Base-by-base conservation (phyloP, 768 basidiomycete genomes). In the Rhodotorula diobovata region DNA sequence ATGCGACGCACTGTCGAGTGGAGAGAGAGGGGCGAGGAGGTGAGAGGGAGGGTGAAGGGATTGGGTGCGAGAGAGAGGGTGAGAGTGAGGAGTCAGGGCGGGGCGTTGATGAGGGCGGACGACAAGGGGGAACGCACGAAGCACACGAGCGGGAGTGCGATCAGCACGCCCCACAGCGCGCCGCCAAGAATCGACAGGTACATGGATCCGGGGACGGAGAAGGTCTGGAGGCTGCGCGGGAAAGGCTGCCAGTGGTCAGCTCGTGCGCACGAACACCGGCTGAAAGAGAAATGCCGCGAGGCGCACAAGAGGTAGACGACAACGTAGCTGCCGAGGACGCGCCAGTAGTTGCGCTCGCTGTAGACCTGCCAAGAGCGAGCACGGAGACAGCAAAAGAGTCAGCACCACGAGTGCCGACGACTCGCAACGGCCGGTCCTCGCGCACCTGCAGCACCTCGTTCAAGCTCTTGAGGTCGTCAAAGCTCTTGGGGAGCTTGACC, bases 271-370 rank as follows among this genome's bases (percentile, higher is more conserved):
- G 18, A 4, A 28, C 7, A 32, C 2, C 34, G 25, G 16, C 10
- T 1, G 35, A 45, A 32, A 11, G 37, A 30, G n/a, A 10, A 39
- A 85, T 41, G 9, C 9, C 39, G 39, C 8, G 39, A 41, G 39
- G 39, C 91, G 73, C 76, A 94, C 93, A 96, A 98, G 76, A 97
- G 85, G 80, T 95, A 97, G 4, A 91, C 90, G 61, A 85, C 86
- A 70, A 92, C 86, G 81, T 91, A 97, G 80, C 91, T 94, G 43
- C 93, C 80, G 60, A 96, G 82, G 71, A 94, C 90, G 59, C 92
- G 86, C 80, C 84, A 86, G 8, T 91, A 92, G 79, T 93, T 91
- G 72, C 91, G 89, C 68, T 89, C 87, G 59, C 92, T 86, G 81
- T 97, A 97, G 79, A 95, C 95, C 73, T 74, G 60, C 56, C 35